A percentile compares a stretch with the other conserved stretches of the same genome.
Evolutionary conservation across 306 rosid genomes (phyloP).

Genomic region (Herpetospermum pedunculosum): DNA sequence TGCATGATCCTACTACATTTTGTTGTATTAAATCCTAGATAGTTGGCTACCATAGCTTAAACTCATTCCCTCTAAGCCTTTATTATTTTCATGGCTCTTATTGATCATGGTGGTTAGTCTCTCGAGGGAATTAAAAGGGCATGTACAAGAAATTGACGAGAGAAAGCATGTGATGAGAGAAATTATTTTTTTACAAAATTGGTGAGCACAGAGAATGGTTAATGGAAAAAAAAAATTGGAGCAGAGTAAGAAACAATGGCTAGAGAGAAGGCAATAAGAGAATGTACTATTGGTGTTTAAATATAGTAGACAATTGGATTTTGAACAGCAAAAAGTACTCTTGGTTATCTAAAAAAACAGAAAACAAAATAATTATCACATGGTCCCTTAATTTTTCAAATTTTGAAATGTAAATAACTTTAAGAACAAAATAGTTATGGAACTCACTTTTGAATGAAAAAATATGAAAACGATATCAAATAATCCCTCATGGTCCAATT

Average conservation of each 20-base stretch:
- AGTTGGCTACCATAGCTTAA: too few species aligned
- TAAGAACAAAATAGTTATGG: background rate
- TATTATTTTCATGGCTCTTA: too few species aligned
- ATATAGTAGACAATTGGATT: background rate
- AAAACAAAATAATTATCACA: background rate
- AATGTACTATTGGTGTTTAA: background rate
- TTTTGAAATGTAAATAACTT: background rate
- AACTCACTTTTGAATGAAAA: background rate
- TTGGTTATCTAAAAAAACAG: background rate
- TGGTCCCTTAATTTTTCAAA: background rate
- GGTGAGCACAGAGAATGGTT: background rate
- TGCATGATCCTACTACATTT: too few species aligned
- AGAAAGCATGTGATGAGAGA: background rate
- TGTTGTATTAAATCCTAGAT: too few species aligned
- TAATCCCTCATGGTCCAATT: background rate
- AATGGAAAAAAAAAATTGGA: background rate
- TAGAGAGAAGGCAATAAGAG: background rate
- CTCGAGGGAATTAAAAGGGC: too few species aligned
- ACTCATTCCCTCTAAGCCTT: too few species aligned
- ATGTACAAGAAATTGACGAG: background rate
- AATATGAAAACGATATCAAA: background rate
- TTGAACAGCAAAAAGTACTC: background rate
- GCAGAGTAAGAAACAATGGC: background rate
- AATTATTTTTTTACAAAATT: background rate
- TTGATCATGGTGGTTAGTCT: too few species aligned